phyloP scores from a whole-genome alignment of 192 early-diverging fungal genomes.

The Dissophora globulifera region DNA sequence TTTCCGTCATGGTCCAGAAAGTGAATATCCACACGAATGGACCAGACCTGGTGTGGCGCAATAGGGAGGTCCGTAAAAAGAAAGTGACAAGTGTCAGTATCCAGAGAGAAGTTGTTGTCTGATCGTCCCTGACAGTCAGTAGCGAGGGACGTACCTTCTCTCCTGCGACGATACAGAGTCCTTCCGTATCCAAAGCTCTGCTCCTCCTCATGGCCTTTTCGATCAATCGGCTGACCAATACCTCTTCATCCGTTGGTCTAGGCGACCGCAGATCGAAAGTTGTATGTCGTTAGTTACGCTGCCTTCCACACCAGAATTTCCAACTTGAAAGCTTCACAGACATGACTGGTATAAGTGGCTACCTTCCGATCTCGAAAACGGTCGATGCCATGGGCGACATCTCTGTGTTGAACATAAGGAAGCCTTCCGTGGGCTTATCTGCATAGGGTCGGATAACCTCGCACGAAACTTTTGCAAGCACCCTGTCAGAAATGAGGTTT shows the following conservation, averaged over 20 bases:
- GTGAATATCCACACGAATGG: conserved; percentile 88
- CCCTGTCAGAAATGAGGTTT: conserved; percentile 42
- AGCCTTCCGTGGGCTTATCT: conserved; percentile 90
- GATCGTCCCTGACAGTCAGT: too few species aligned
- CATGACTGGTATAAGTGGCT: too few species aligned
- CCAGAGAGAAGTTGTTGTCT: too few species aligned
- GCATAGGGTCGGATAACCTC: conserved; percentile 74
- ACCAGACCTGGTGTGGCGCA: too few species aligned
- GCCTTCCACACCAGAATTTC: background rate
- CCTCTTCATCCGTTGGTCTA: conserved; percentile 84
- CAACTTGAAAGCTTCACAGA: too few species aligned
- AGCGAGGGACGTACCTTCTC: conserved; percentile 86
- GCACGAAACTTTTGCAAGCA: conserved; percentile 75
- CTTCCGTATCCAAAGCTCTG: conserved; percentile 94
- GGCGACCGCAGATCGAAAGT: background rate
- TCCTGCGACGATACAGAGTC: conserved; percentile 94
- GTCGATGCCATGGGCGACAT: conserved; percentile 89
- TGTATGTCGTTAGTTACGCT: too few species aligned
- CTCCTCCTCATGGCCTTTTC: conserved; percentile 88
- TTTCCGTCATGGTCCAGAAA: conserved; percentile 97
- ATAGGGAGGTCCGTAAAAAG: too few species aligned
- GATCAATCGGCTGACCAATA: conserved; percentile 84
- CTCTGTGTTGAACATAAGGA: conserved; percentile 87
- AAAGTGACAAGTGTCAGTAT: too few species aligned
- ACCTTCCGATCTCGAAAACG: conserved; percentile 75